Percentiles rank a stretch among this genome's conserved stretches.
Evolutionary conservation across 2,329 filamentous ascomycete genomes (phyloP).

Genomic region (Ceratocystiopsis brevicomis): DNA sequence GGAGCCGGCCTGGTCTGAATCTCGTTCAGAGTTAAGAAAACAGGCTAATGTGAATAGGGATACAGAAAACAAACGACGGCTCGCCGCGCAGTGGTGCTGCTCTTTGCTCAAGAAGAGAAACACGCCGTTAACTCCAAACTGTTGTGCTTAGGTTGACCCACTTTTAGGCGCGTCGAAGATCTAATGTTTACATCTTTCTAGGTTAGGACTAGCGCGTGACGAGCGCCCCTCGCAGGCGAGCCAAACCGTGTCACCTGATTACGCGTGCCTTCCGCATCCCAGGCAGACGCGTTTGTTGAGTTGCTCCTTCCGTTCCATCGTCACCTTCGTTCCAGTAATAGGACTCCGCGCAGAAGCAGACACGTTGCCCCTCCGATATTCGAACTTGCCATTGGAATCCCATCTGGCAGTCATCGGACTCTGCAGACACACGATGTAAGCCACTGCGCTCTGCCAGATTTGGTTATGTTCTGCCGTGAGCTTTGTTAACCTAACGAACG

Average conservation of each 20-base stretch:
- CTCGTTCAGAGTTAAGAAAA: background rate
- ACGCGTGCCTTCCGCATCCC: conserved; percentile 7
- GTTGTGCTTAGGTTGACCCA: background rate
- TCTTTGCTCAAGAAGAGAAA: too few species aligned
- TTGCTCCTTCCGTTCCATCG: conserved; percentile 4
- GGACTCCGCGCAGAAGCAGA: background rate
- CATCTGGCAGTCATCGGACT: too few species aligned
- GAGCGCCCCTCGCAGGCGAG: background rate
- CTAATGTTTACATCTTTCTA: conserved; percentile 10
- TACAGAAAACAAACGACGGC: too few species aligned
- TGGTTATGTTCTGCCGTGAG: too few species aligned
- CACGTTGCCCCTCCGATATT: too few species aligned
- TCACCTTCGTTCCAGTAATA: too few species aligned
- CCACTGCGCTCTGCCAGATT: background rate
- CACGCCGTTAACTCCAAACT: too few species aligned
- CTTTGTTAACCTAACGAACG: background rate
- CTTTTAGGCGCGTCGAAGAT: conserved; percentile 7
- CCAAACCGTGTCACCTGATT: conserved; percentile 7
- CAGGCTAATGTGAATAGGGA: too few species aligned
- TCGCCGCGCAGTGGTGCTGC: too few species aligned
- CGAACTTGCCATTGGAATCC: too few species aligned
- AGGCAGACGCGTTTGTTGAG: conserved; percentile 8
- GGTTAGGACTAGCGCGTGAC: conserved; percentile 2
- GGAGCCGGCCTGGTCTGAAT: background rate
- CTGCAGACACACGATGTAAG: conserved; percentile 1